Base-by-base conservation (phyloP, 2,329 filamentous ascomycete species). In the Botrytis galanthina region DNA sequence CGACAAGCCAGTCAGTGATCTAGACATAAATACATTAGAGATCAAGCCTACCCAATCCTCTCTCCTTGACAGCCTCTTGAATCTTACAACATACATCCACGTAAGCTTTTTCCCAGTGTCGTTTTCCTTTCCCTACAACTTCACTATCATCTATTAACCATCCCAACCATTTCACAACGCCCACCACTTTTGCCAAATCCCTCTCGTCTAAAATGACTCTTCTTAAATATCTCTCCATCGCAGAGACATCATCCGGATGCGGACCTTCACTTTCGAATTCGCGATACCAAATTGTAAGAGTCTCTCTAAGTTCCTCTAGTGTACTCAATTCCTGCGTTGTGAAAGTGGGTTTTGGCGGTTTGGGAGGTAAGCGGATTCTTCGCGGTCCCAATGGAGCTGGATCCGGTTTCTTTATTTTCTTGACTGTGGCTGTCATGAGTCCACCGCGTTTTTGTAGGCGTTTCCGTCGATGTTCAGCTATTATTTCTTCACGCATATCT, bases 261-360 rank as follows among this genome's bases (percentile, higher is more conserved):
- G 96, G 96, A 0, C 93, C 94, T 4, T 95, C 91, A 8, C 85
- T 85, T 51, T 82, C 84, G 75, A 95, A 97, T 74, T 91, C 90
- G 4, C 84, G 80, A 76, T 94, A 87, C 96, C 96, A 99, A 6
- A 89, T 89, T 72, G 86, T 88, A 22, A 98, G 84, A 80, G 94
- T 93, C 54, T 89, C 86, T 62, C 94, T 88, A 71, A 98, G 84
- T 76, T 97, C 92, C 0, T 84, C 81, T 10, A 90, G 77, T 7
- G 81, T 80, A 2, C 84, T 86, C 4, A 92, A 81, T 74, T 87
- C 88, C 71, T 84, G 82, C 22, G 85, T 87, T 1, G 90, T 92
- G 78, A 92, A 92, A 0, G 88, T 90, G 0, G 90, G 89, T 64
- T 84, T 85, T 0, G 84, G 78, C 0, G 86, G 83, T 1, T 84